These are phyloP conservation scores for Ustilago tritici DNA, from an alignment of 1,284 basidiomycete species.

Conservation along the genomic window DNA sequence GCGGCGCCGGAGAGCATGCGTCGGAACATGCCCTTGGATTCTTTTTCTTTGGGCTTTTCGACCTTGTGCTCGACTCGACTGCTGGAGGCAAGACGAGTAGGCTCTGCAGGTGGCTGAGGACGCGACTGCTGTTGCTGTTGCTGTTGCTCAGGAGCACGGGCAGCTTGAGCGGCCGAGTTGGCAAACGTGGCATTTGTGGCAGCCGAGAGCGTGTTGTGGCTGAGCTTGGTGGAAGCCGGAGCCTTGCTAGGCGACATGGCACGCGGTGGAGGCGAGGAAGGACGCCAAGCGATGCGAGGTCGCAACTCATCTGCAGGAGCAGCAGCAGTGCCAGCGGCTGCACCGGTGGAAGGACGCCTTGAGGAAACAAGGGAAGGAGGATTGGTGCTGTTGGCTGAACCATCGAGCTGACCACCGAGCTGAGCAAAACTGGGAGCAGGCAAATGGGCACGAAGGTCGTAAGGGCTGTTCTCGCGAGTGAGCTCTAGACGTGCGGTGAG, in stretches of 20 bases:
- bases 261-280: conserved; percentile 55
- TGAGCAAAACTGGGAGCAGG: conserved; percentile 27
- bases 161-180: conserved; percentile 1
- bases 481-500: conserved; percentile 47
- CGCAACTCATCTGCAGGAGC: conserved; percentile 8
- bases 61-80: conserved; percentile 15
- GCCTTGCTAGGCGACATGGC: conserved; percentile 60
- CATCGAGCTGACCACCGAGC: conserved; percentile 24
- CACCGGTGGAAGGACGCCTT: conserved; percentile 32
- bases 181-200: conserved; percentile 22
- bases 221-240: conserved; percentile 49
- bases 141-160: conserved; percentile 1
- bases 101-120: conserved; percentile 22
- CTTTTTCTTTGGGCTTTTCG: conserved; percentile 59
- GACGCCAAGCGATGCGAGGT: conserved; percentile 20
- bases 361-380: conserved; percentile 34
- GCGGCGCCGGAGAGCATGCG: conserved; percentile 63
- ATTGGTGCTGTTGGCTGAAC: conserved; percentile 27
- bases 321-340: conserved; percentile 11
- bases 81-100: conserved; percentile 22
- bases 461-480: conserved; percentile 58
- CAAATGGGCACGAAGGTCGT: conserved; percentile 43
- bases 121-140: background rate
- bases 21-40: conserved; percentile 62
- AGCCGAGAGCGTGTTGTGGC: conserved; percentile 38